Evolutionary conservation across 169 alveolate species (phyloP).

Genomic region (Babesia divergens): DNA sequence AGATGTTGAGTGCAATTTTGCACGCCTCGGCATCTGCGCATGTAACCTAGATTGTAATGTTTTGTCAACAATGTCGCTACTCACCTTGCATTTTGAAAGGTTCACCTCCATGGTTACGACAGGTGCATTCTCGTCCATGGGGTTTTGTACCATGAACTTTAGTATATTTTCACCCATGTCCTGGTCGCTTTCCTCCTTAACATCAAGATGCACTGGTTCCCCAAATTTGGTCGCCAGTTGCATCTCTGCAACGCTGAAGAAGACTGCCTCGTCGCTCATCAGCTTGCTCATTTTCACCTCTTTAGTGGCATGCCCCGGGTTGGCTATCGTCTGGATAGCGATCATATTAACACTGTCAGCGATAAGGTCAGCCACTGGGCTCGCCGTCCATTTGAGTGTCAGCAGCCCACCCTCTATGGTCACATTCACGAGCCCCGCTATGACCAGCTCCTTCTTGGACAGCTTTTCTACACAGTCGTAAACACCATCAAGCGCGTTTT

Average conservation of each 20-base stretch:
- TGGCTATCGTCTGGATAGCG: conserved; percentile 58
- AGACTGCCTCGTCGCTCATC: conserved; percentile 13
- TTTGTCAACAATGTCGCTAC: neutral
- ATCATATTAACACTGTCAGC: conserved; percentile 74
- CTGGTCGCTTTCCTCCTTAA: conserved; percentile 24
- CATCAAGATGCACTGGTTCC: conserved; percentile 4
- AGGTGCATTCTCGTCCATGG: conserved; percentile 24
- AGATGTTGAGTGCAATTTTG: neutral
- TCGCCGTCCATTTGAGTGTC: conserved; percentile 50
- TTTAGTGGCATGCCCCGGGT: neutral
- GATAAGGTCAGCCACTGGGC: conserved; percentile 74
- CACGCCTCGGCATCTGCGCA: conserved; percentile 33
- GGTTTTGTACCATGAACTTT: conserved; percentile 6
- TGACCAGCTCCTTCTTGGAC: neutral
- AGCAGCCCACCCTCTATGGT: conserved; percentile 5
- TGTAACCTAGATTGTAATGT: conserved; percentile 9
- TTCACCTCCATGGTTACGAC: conserved; percentile 18
- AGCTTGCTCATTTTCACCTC: neutral
- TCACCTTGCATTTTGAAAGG: conserved; percentile 28
- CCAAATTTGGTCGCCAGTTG: conserved; percentile 55
- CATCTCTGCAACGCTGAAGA: conserved; percentile 19
- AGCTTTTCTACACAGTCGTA: conserved; percentile 58
- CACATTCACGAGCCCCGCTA: conserved; percentile 24
- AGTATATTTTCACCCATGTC: neutral
- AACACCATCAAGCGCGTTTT: conserved; percentile 49